Evolutionary conservation across 2,329 filamentous ascomycete species (phyloP), one percentile per base, ranked within the genome.

Genomic region (Arthrobotrys entomopaga): DNA sequence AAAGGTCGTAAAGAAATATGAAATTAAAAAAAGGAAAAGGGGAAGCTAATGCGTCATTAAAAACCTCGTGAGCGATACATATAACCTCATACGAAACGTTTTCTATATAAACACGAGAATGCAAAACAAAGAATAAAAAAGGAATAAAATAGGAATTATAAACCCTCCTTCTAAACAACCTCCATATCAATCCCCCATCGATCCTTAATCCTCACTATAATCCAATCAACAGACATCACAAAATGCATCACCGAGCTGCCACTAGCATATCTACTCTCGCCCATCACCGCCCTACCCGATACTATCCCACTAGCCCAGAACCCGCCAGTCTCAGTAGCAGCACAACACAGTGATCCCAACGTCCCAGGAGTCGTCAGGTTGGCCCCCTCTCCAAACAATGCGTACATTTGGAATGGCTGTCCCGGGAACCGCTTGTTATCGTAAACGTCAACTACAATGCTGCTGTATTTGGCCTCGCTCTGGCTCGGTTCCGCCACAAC

Each of bases 201-300:
- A 56, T 42, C 26, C 61, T 29, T 53, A 34, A 73, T 58, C 34
- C 63, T 46, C 42, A 56, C 38, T 22, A 73, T 43, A 5, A 73
- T 40, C 69, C 69, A 73, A 19, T 73, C 69, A n/a, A 73, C 20
- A n/a, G 54, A 57, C 22, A 61, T 46, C 42, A 73, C 69, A 22
- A 73, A 63, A 60, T 73, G 69, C 40, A 73, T 8, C 11, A 72
- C 60, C 16, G 65, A 63, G n/a, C 19, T 53, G 4, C 69, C 69
- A 7, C 49, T 56, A 4, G 49, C 57, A 38, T 73, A 73, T 8
- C 34, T 42, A 2, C 52, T 53, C 7, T 40, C 34, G 49, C 42
- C 48, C 63, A 54, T 66, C 29, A 34, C 29, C 6, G 69, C 69
- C 20, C 61, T 26, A 2, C 69, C 69, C 2, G 40, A 29, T 6